Percentiles rank a stretch among this genome's conserved stretches.
phyloP scores from a whole-genome alignment of 2,329 filamentous ascomycete genomes.

The Exophiala oligosperma region DNA sequence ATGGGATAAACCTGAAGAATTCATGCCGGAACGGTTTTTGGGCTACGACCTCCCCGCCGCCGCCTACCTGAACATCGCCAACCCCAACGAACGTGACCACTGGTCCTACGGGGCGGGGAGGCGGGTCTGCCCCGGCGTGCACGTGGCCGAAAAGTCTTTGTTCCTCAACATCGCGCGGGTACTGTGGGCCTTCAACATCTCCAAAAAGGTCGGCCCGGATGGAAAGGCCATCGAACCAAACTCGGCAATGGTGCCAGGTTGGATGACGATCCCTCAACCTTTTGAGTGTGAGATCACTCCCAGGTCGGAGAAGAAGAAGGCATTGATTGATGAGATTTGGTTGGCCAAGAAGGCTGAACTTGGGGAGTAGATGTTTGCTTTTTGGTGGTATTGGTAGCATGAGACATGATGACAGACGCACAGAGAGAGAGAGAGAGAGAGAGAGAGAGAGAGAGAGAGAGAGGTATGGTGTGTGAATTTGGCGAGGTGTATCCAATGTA shows the following conservation, averaged over 20 bases:
- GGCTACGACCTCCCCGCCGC: constrained; percentile 32
- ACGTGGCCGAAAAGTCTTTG: constrained; percentile 36
- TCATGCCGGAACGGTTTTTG: constrained; percentile 23
- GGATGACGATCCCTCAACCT: constrained; percentile 22
- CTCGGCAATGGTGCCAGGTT: constrained; percentile 20
- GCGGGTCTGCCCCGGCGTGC: constrained; percentile 34
- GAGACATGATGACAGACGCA: no score
- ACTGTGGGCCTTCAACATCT: constrained; percentile 37
- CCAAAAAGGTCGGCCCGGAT: constrained; percentile 18
- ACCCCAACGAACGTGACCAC: constrained; percentile 33
- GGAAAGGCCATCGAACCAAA: constrained; percentile 18
- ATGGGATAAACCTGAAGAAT: constrained; percentile 22
- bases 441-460: no score
- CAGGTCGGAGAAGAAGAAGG: constrained; percentile 15
- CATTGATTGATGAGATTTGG: constrained; percentile 18
- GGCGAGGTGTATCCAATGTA: no score
- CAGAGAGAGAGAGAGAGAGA: no score
- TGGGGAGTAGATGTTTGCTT: not conserved
- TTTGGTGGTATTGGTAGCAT: no score
- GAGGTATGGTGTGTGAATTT: no score
- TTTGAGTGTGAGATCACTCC: constrained; percentile 20
- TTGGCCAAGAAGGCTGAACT: constrained; percentile 10
- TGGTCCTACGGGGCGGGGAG: constrained; percentile 35
- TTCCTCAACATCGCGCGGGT: constrained; percentile 33
- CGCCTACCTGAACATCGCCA: constrained; percentile 37